Conservation (phyloP, 768 basidiomycete species). For the Tylopilus felleus region DNA sequence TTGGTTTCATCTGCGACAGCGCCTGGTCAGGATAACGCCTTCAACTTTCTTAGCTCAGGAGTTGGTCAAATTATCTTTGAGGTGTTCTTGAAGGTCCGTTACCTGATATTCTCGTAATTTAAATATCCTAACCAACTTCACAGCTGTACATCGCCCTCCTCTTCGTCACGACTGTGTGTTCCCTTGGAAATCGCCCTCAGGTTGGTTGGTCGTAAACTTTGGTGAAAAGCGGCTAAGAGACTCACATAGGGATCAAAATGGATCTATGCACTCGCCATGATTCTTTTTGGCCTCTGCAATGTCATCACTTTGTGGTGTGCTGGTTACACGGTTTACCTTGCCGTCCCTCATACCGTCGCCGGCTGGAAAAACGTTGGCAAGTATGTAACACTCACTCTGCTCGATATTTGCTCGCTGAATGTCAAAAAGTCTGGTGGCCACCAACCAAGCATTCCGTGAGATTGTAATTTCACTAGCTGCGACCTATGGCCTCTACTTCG, state of each 20-base stretch:
- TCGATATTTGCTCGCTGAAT: slow-evolving; percentile 23
- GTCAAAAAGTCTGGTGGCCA: slow-evolving; percentile 50
- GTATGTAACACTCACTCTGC: slow-evolving; percentile 40
- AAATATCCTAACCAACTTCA: slow-evolving; percentile 20
- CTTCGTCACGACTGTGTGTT: slow-evolving; percentile 80
- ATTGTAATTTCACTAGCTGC: slow-evolving; percentile 78
- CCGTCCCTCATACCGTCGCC: slow-evolving; percentile 67
- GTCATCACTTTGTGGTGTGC: slow-evolving; percentile 85
- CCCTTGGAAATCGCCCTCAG: slow-evolving; percentile 88
- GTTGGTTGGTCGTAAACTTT: slow-evolving; percentile 19
- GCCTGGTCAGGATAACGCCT: slow-evolving; percentile 56
- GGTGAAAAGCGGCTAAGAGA: slow-evolving; percentile 2
- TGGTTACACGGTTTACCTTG: slow-evolving; percentile 84
- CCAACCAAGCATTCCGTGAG: slow-evolving; percentile 71
- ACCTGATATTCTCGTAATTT: background rate
- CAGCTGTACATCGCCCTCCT: slow-evolving; percentile 81
- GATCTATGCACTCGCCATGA: slow-evolving; percentile 72
- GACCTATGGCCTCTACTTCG: slow-evolving; percentile 81
- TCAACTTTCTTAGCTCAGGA: slow-evolving; percentile 73
- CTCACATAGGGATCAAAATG: slow-evolving; percentile 70
- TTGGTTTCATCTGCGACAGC: slow-evolving; percentile 78
- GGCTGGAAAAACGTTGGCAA: slow-evolving; percentile 73
- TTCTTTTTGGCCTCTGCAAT: slow-evolving; percentile 77
- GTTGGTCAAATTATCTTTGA: slow-evolving; percentile 74
- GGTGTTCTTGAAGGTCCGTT: slow-evolving; percentile 59